Evolutionary conservation across 768 basidiomycete genomes (phyloP).

Genomic region (Lactarius hengduanensis): DNA sequence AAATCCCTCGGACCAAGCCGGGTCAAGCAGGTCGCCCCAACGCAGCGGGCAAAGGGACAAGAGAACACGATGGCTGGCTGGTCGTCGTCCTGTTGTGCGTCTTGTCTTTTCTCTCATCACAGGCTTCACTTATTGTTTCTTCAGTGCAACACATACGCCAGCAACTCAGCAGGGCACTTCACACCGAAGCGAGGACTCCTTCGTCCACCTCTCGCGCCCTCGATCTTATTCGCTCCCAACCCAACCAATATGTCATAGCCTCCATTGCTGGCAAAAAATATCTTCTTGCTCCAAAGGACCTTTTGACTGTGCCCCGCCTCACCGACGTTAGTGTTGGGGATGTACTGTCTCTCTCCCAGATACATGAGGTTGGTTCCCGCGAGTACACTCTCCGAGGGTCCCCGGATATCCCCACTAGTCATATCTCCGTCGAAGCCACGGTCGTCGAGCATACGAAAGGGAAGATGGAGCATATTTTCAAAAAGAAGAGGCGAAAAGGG

Average conservation of each 20-base stretch:
- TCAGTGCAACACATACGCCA: conserved; percentile 25
- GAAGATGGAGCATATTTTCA: conserved; percentile 85
- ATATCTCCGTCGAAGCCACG: conserved; percentile 78
- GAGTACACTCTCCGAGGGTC: conserved; percentile 89
- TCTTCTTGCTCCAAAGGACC: conserved; percentile 84
- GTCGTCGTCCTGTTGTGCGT: conserved; percentile 24
- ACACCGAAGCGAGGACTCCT: conserved; percentile 33
- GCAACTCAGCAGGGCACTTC: conserved; percentile 34
- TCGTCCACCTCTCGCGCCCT: conserved; percentile 56
- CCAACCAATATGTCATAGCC: conserved; percentile 89
- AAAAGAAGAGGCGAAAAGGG: conserved; percentile 98
- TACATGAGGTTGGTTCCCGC: conserved; percentile 93
- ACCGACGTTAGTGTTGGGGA: conserved; percentile 86
- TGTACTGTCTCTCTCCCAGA: conserved; percentile 73
- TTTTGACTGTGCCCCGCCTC: conserved; percentile 91
- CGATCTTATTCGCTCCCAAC: conserved; percentile 82
- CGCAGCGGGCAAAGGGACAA: not conserved
- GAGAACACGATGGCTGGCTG: conserved; percentile 15
- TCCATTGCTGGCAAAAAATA: conserved; percentile 85
- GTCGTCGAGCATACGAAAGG: conserved; percentile 99
- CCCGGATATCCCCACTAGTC: conserved; percentile 61
- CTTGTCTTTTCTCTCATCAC: not conserved
- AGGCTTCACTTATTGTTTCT: not conserved
- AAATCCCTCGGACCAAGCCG: conserved; percentile 19
- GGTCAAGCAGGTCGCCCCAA: not conserved